These are phyloP conservation scores for Urochloa ruziziensis DNA, from an alignment of 176 grass and related monocot species.

Conservation along the genomic window DNA sequence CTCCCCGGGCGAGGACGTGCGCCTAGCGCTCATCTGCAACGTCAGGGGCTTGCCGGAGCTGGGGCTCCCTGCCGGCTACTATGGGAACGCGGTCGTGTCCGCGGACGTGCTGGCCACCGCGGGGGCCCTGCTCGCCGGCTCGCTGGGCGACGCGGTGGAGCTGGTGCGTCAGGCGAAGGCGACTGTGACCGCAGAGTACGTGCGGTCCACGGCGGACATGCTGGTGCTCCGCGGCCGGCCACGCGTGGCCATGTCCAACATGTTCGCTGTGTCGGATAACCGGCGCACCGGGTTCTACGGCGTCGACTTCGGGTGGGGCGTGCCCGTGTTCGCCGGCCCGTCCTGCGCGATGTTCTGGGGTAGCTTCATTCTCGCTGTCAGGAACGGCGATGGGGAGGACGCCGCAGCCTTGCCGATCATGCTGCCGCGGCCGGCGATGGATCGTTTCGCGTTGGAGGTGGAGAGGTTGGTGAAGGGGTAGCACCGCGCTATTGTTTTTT, in stretches of 20 bases:
- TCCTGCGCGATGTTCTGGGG: not conserved
- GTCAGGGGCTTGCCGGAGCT: not conserved
- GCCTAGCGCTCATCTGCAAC: constrained; percentile 11
- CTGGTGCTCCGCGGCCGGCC: constrained; percentile 30
- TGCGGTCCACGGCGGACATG: constrained; percentile 21
- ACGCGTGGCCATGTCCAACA: not conserved
- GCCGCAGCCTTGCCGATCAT: constrained; percentile 16
- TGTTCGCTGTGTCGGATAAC: constrained; percentile 34
- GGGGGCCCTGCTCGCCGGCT: not conserved
- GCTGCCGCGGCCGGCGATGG: constrained; percentile 39
- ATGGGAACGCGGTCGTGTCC: constrained; percentile 45
- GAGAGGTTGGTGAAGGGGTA: not conserved
- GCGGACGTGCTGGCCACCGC: not conserved
- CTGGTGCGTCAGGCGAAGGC: constrained; percentile 40
- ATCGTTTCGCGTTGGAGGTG: constrained; percentile 31
- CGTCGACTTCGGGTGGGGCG: constrained; percentile 49
- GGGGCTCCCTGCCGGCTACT: constrained; percentile 32
- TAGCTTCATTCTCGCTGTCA: not conserved
- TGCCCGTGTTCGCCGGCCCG: constrained; percentile 29
- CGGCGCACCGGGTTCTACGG: constrained; percentile 36
- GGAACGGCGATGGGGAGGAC: not conserved
- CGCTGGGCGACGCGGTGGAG: constrained; percentile 13
- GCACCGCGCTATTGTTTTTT: too few relatives aligned
- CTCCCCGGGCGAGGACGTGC: not conserved
- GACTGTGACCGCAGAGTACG: constrained; percentile 31